phyloP scores from a whole-genome alignment of 768 basidiomycete genomes.

The Agrocybe chaxingu region DNA sequence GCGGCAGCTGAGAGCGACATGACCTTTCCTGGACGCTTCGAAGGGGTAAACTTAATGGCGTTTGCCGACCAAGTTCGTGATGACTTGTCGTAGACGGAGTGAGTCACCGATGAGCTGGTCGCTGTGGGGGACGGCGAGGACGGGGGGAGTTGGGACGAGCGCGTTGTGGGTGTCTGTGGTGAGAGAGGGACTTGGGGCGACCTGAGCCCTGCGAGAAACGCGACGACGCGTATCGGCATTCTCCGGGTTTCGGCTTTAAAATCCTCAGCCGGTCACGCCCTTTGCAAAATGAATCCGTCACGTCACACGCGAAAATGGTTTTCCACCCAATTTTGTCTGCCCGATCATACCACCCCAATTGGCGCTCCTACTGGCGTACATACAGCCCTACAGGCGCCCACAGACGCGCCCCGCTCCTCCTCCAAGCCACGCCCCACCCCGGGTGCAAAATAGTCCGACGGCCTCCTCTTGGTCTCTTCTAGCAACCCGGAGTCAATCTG shows the following conservation, averaged over 20 bases:
- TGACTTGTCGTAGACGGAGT: conserved; percentile 89
- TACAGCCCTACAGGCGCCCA: background rate
- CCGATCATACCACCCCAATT: background rate
- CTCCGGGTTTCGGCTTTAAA: conserved; percentile 42
- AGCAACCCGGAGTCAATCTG: background rate
- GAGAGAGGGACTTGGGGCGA: conserved; percentile 28
- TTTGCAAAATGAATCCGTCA: conserved; percentile 15
- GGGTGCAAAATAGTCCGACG: background rate
- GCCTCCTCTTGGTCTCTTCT: no score
- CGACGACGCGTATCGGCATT: conserved; percentile 54
- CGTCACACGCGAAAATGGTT: conserved; percentile 1
- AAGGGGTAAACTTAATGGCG: conserved; percentile 95
- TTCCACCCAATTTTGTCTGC: conserved; percentile 6
- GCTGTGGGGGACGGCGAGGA: conserved; percentile 31
- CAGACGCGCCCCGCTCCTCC: background rate
- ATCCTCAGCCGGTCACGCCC: conserved; percentile 25
- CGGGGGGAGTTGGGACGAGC: conserved; percentile 19
- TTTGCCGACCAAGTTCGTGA: conserved; percentile 96
- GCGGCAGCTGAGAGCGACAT: conserved; percentile 86
- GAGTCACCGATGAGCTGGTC: conserved; percentile 81
- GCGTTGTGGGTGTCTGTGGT: conserved; percentile 25
- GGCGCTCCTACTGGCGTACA: background rate
- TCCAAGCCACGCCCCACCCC: background rate
- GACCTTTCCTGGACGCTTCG: conserved; percentile 77
- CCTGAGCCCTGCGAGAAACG: conserved; percentile 37